Evolutionary conservation across 2,329 filamentous ascomycete genomes (phyloP).

Genomic region (Exophiala viscosa): DNA sequence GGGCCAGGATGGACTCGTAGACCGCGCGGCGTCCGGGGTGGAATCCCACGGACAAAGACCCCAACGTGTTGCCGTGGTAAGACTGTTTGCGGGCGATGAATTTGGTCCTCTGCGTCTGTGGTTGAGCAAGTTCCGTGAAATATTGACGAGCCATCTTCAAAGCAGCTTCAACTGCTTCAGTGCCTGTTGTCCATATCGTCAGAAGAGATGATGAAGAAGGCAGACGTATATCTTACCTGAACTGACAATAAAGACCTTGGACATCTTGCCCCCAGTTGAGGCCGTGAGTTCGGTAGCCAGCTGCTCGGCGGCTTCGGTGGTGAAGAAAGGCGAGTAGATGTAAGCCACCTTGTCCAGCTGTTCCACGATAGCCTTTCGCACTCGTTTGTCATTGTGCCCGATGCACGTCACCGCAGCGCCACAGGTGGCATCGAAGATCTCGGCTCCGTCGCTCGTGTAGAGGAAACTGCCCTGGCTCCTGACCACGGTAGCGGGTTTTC

Average conservation of each 20-base stretch:
- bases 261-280: constrained; percentile 52
- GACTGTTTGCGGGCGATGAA: constrained; percentile 64
- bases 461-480: constrained; percentile 51
- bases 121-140: constrained; percentile 53
- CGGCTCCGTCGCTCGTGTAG: constrained; percentile 51
- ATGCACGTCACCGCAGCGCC: constrained; percentile 69
- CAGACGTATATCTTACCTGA: constrained; percentile 35
- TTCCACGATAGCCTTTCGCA: constrained; percentile 56
- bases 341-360: constrained; percentile 61
- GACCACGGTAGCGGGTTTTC: constrained; percentile 33
- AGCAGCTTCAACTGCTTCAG: constrained; percentile 64
- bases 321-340: constrained; percentile 57
- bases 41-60: constrained; percentile 62
- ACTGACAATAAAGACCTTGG: constrained; percentile 54
- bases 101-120: constrained; percentile 52
- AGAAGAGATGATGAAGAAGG: too few relatives aligned
- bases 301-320: constrained; percentile 51
- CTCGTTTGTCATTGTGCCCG: constrained; percentile 61
- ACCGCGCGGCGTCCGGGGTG: constrained; percentile 58
- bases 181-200: constrained; percentile 2
- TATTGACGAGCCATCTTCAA: constrained; percentile 67
- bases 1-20: constrained; percentile 58
- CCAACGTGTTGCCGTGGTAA: constrained; percentile 69
- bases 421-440: constrained; percentile 68
- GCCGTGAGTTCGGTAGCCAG: constrained; percentile 49